These are phyloP conservation scores for Apiospora kogelbergensis DNA, from an alignment of 2,329 filamentous ascomycete genomes.

Conservation along the genomic window DNA sequence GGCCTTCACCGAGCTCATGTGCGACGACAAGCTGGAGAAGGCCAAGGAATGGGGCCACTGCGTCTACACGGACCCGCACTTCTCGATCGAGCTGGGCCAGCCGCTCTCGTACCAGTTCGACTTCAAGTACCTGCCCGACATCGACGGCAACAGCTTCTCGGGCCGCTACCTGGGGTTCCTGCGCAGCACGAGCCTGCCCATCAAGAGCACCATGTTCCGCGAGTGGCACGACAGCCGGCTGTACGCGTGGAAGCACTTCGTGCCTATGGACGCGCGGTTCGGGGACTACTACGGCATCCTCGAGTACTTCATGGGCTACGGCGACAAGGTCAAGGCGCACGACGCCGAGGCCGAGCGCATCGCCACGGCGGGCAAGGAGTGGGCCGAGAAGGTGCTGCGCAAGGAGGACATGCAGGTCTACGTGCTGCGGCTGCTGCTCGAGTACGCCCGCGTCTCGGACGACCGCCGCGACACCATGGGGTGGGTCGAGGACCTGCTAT, in stretches of 20 bases:
- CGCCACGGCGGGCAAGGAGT: conserved; percentile 63
- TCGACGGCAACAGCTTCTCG: conserved; percentile 74
- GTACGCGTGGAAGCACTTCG: conserved; percentile 77
- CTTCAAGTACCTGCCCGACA: conserved; percentile 71
- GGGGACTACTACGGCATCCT: conserved; percentile 71
- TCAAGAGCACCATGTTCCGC: conserved; percentile 76
- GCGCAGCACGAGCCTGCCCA: conserved; percentile 65
- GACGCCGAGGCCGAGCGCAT: conserved; percentile 64
- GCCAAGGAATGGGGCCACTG: conserved; percentile 38
- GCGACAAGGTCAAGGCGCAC: conserved; percentile 34
- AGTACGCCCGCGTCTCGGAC: conserved; percentile 59
- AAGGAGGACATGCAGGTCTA: conserved; percentile 76
- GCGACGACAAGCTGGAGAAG: conserved; percentile 33
- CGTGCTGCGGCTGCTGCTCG: conserved; percentile 61
- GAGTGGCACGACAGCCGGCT: conserved; percentile 81
- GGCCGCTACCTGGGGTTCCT: conserved; percentile 71
- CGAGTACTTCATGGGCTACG: conserved; percentile 71
- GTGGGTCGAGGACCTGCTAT: conserved; percentile 51
- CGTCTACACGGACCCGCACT: conserved; percentile 50
- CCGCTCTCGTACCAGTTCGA: conserved; percentile 54
- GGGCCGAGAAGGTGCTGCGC: conserved; percentile 68
- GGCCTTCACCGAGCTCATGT: conserved; percentile 56
- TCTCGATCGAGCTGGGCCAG: conserved; percentile 37
- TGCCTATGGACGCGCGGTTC: conserved; percentile 75
- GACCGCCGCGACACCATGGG: conserved; percentile 53